phyloP scores from a whole-genome alignment of 2,329 filamentous ascomycete species.

The Diaporthe velutina region DNA sequence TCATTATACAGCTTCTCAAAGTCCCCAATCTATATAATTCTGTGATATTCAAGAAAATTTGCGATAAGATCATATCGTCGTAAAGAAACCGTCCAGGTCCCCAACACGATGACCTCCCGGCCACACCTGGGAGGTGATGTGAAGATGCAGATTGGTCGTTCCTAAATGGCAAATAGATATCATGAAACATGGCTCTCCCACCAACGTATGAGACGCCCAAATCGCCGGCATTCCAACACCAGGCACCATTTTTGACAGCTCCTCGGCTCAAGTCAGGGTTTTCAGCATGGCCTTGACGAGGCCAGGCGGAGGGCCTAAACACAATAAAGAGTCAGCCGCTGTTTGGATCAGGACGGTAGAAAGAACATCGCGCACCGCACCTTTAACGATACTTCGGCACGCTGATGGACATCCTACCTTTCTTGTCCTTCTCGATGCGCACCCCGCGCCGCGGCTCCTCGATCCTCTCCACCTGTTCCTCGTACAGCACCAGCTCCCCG shows the following conservation, averaged over 20 bases:
- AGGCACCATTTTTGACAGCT: constrained; percentile 16
- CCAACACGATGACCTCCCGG: neutral
- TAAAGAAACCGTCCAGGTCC: constrained; percentile 27
- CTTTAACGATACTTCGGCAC: constrained; percentile 77
- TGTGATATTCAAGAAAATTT: constrained; percentile 1
- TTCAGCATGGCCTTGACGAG: constrained; percentile 78
- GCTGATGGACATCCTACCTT: constrained; percentile 94
- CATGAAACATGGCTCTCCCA: constrained; percentile 24
- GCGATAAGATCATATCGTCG: constrained; percentile 33
- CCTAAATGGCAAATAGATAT: constrained; percentile 24
- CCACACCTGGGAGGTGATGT: neutral
- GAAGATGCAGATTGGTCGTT: constrained; percentile 24
- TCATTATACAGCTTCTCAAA: constrained; percentile 6
- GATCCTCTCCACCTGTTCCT: constrained; percentile 69
- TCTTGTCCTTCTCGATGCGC: constrained; percentile 88
- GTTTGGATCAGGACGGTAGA: constrained; percentile 26
- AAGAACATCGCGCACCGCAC: constrained; percentile 55
- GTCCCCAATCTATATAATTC: constrained; percentile 31
- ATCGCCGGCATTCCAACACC: neutral
- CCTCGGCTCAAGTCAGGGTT: constrained; percentile 71
- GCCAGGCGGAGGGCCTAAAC: constrained; percentile 71
- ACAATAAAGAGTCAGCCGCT: constrained; percentile 30
- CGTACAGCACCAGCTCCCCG: constrained; percentile 74
- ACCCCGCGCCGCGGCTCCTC: constrained; percentile 69
- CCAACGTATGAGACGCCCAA: neutral